A percentile compares a stretch with the other conserved stretches of the same genome.
Conservation (phyloP, 2,329 filamentous ascomycete genomes). For the Sporothrix mexicana region DNA sequence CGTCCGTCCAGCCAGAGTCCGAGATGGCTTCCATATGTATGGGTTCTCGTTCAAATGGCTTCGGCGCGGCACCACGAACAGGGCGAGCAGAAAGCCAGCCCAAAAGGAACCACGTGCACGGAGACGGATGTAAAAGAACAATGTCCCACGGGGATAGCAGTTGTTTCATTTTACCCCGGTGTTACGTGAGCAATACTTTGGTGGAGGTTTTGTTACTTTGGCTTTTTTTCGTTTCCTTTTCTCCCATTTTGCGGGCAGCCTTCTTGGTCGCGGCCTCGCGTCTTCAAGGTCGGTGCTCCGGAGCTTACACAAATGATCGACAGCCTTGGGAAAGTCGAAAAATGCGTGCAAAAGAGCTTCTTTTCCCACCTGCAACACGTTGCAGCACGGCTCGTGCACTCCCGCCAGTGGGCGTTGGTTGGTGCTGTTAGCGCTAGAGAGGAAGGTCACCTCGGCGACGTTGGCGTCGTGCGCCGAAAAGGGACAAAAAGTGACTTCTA, state of each 20-base stretch:
- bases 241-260: no score
- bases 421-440: neutral
- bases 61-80: neutral
- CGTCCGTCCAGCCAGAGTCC: neutral
- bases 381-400: constrained; percentile 4
- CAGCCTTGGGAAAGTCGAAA: no score
- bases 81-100: neutral
- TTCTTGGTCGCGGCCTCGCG: neutral
- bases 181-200: neutral
- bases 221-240: no score
- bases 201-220: no score
- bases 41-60: neutral
- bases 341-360: neutral
- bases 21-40: no score
- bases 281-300: constrained; percentile 15
- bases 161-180: neutral
- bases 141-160: neutral
- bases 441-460: neutral
- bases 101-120: neutral
- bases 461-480: neutral
- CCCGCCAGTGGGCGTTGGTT: constrained; percentile 2
- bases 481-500: neutral
- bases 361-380: neutral
- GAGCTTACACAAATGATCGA: neutral
- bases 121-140: neutral